A percentile compares a stretch with the other conserved stretches of the same genome.
Conservation (phyloP, 2,329 filamentous ascomycete species). For the Penicillium crustosum region DNA sequence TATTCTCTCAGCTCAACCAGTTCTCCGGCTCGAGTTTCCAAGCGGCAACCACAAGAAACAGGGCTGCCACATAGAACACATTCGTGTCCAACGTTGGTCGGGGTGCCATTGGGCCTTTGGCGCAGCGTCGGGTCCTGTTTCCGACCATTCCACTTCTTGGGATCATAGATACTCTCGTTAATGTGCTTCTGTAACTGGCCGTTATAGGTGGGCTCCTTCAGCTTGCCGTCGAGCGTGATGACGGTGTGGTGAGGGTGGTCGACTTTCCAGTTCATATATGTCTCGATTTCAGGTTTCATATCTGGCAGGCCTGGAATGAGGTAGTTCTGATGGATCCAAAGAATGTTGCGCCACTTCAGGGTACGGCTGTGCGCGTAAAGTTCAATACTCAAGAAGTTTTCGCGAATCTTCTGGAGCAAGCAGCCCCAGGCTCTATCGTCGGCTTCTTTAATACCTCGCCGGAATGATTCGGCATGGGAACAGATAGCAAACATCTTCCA, state of each 20-base stretch:
- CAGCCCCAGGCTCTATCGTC: constrained; percentile 14
- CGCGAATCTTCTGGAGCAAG: constrained; percentile 16
- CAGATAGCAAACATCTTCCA: constrained; percentile 33
- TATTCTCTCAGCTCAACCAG: constrained; percentile 36
- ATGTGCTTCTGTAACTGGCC: constrained; percentile 5
- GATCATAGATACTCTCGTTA: background rate
- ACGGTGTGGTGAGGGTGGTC: constrained; percentile 19
- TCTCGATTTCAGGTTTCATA: background rate
- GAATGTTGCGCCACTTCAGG: constrained; percentile 26
- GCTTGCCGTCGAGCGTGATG: background rate
- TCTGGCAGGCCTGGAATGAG: background rate
- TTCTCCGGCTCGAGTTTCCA: constrained; percentile 14
- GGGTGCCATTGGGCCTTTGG: background rate
- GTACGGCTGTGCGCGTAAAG: constrained; percentile 25
- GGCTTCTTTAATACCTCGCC: constrained; percentile 8
- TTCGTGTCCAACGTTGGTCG: background rate
- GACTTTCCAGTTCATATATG: constrained; percentile 1
- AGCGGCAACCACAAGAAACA: constrained; percentile 23
- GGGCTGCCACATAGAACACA: constrained; percentile 23
- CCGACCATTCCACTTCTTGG: background rate
- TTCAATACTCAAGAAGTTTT: constrained; percentile 26
- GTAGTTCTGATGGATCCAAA: background rate
- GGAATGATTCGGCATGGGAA: constrained; percentile 28
- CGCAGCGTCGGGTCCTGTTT: background rate
- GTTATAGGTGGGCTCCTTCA: background rate